phyloP scores from a whole-genome alignment of 805 yeast species.

The Suhomyces kilbournensis region DNA sequence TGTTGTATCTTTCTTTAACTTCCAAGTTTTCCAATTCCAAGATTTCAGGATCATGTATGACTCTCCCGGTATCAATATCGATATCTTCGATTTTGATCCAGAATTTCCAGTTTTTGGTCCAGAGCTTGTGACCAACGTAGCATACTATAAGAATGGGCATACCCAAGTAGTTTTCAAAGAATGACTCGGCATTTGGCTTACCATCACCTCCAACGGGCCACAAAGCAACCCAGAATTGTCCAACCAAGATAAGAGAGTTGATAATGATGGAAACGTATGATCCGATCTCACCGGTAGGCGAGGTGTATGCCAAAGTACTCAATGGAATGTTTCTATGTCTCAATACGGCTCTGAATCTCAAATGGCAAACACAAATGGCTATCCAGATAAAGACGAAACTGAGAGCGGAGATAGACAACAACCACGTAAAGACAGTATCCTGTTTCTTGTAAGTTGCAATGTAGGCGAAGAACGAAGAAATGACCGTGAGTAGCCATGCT shows the following conservation, averaged over 20 bases:
- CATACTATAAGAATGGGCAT: constrained; percentile 20
- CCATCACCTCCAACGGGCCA: constrained; percentile 18
- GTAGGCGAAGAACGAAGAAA: constrained; percentile 22
- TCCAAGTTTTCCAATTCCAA: constrained; percentile 24
- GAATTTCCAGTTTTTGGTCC: constrained; percentile 20
- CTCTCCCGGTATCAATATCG: constrained; percentile 19
- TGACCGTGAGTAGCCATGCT: constrained; percentile 24
- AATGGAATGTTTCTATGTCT: constrained; percentile 20
- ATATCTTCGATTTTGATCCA: constrained; percentile 20
- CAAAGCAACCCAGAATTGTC: constrained; percentile 29
- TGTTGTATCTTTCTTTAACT: constrained; percentile 10
- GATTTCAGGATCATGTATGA: constrained; percentile 21
- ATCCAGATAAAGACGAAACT: constrained; percentile 26
- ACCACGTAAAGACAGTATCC: constrained; percentile 28
- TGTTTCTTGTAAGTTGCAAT: constrained; percentile 31
- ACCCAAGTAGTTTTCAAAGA: constrained; percentile 28
- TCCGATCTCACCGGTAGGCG: constrained; percentile 25
- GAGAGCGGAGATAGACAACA: constrained; percentile 27
- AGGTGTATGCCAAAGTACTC: constrained; percentile 21
- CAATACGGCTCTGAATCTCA: constrained; percentile 30
- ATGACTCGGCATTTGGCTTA: constrained; percentile 19
- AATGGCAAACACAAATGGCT: constrained; percentile 24
- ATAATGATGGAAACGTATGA: constrained; percentile 21
- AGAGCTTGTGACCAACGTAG: constrained; percentile 23
- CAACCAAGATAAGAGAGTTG: constrained; percentile 23